phyloP scores from a whole-genome alignment of 2,329 filamentous ascomycete genomes.

The Pseudogymnoascus sp. region DNA sequence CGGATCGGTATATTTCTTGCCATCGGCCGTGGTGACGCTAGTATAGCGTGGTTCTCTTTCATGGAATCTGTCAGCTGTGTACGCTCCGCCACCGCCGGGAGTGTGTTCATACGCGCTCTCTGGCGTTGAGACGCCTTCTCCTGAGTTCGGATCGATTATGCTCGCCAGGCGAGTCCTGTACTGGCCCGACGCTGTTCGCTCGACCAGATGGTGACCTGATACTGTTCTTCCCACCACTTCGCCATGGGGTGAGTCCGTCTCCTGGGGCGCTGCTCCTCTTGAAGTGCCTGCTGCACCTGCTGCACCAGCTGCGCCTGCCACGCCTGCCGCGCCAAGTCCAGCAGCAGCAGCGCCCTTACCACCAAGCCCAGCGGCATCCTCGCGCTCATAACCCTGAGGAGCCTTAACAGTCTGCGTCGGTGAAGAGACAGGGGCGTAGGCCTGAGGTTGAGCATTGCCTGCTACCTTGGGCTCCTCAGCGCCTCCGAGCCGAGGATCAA shows the following conservation, averaged over 20 bases:
- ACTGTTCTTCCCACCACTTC: neutral
- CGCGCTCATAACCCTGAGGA: neutral
- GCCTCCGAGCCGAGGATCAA: slow-evolving; percentile 8
- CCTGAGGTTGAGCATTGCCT: slow-evolving; percentile 18
- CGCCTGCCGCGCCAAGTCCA: neutral
- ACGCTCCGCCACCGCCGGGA: neutral
- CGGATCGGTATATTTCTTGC: neutral
- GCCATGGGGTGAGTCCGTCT: neutral
- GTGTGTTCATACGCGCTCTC: slow-evolving; percentile 3
- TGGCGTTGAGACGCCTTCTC: neutral
- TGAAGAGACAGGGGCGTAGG: neutral
- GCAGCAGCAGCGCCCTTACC: neutral
- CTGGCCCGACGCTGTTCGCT: neutral
- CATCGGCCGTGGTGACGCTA: neutral
- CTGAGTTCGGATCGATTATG: neutral
- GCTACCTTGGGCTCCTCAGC: slow-evolving; percentile 12
- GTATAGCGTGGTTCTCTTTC: neutral
- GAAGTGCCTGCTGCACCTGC: neutral
- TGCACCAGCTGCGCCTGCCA: neutral
- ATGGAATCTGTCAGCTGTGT: neutral
- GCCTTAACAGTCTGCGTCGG: neutral
- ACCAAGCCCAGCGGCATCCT: neutral
- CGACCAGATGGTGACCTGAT: neutral
- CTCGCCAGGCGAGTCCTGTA: neutral
- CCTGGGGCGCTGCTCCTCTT: neutral